Base-by-base conservation (phyloP, 1,284 basidiomycete species). In the Leccinum cinnamomeum region DNA sequence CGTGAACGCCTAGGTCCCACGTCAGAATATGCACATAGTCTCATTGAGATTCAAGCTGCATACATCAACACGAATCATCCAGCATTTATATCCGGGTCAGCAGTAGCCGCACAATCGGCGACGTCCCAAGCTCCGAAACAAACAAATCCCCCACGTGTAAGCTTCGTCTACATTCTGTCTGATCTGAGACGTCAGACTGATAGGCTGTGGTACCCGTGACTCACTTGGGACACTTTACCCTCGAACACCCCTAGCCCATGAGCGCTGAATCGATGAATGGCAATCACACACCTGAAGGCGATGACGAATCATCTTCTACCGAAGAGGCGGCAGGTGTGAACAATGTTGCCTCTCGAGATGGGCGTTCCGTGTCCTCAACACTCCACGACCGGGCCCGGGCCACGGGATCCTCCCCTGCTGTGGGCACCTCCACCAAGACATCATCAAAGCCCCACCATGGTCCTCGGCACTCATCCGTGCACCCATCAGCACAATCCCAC, bases 41-140 rank as follows among this genome's bases (percentile, higher is more conserved):
- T 99, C 68, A 98, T 99, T 71, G 87, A 91, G 69, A 99, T 99
- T 62, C 97, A 99, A 78, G 94, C 95, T 1, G 96, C 97, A 11
- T 99, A 99, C 77, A 99, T 99, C 83, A 99, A 99, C 79, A 98
- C 96, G 62, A 97, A 97, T 75, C 95, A 97, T 72, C 95, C 95
- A n/a, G 84, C 84, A 39, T 97, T 96, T 76, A 89, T 95, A 64
- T 81, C 85, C 44, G 87, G 89, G 16, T 89, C 89, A 48, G 84
- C 86, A 30, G 75, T 80, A 8, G 87, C 87, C 58, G 82, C 85
- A 48, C 81, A 85, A 61, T 64, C 81, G 75, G 69, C 73, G 61
- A 74, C 77, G 11, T 75, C 78, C n/a, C 72, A 78, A 41, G 75
- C 79, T 8, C 77, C 81, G 58, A 82, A 76, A 69, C 78, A 79